A percentile compares a stretch with the other conserved stretches of the same genome.
Conservation (phyloP, 148 eudicot genomes). For the Rhododendron molle region DNA sequence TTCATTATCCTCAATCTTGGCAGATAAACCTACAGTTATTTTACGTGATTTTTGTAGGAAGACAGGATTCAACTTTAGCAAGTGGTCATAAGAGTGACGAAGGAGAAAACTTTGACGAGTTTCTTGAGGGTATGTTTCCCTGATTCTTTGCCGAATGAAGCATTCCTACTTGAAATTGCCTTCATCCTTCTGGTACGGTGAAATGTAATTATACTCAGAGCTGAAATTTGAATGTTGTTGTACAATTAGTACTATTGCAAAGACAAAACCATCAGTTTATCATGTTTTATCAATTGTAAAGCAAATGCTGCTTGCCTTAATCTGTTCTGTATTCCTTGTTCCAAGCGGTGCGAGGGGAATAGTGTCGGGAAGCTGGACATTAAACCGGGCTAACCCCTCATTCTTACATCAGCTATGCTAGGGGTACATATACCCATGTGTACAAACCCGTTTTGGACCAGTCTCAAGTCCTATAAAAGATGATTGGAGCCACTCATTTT, state of each 20-base stretch:
- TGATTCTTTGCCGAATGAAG: conserved; percentile 14
- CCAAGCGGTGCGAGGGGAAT: not conserved
- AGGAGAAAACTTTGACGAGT: conserved; percentile 60
- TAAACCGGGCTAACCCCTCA: not conserved
- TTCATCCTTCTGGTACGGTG: not conserved
- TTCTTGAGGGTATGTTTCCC: conserved; percentile 82
- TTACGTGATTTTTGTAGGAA: conserved; percentile 23
- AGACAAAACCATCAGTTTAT: not conserved
- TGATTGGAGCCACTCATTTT: not conserved
- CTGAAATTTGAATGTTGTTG: not conserved
- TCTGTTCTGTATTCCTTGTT: not conserved
- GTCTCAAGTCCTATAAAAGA: not conserved
- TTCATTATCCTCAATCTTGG: not conserved
- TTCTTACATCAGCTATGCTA: not conserved
- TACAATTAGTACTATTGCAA: not conserved
- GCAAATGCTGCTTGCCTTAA: not conserved
- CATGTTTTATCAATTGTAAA: not conserved
- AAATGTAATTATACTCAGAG: not conserved
- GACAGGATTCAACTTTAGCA: conserved; percentile 22
- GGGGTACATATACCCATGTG: too few relatives aligned
- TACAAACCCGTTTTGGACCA: not conserved
- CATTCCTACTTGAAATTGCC: not conserved
- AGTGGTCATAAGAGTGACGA: conserved; percentile 24
- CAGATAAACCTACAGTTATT: not conserved
- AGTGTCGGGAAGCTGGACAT: not conserved